Percentiles rank a stretch among this genome's conserved stretches.
phyloP scores from a whole-genome alignment of 1,284 basidiomycete species.

The Apiotrichum veenhuisii region DNA sequence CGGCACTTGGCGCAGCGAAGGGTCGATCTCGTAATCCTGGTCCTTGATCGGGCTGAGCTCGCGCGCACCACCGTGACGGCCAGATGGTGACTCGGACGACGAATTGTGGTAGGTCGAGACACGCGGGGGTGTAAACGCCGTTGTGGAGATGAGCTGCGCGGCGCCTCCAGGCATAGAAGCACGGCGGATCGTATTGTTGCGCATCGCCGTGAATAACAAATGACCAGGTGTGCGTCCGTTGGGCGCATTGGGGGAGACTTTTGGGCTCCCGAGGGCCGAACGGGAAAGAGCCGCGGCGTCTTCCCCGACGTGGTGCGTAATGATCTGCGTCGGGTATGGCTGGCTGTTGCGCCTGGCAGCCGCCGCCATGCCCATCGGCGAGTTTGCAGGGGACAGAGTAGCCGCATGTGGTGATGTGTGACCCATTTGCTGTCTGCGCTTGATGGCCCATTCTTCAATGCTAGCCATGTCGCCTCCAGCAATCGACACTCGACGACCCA shows the following conservation, averaged over 20 bases:
- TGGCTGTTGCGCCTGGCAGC: constrained; percentile 36
- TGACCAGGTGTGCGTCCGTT: constrained; percentile 28
- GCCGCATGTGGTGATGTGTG: not conserved
- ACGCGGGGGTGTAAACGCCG: constrained; percentile 44
- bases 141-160: constrained; percentile 38
- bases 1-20: constrained; percentile 12
- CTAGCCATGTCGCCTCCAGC: constrained; percentile 38
- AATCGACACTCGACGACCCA: constrained; percentile 32
- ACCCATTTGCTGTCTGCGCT: constrained; percentile 12
- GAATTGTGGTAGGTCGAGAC: constrained; percentile 1
- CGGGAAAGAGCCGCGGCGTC: constrained; percentile 7
- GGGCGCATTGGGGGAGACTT: constrained; percentile 32
- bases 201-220: constrained; percentile 38
- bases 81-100: not conserved
- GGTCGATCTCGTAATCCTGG: constrained; percentile 25
- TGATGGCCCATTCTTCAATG: constrained; percentile 31
- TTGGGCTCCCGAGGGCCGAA: constrained; percentile 23
- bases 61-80: constrained; percentile 8
- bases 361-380: constrained; percentile 34
- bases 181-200: constrained; percentile 39
- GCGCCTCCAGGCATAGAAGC: constrained; percentile 38
- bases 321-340: constrained; percentile 38
- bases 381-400: constrained; percentile 12
- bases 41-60: constrained; percentile 42
- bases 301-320: not conserved